Conservation (phyloP, 805 yeast species). For the Hanseniaspora valbyensis region DNA sequence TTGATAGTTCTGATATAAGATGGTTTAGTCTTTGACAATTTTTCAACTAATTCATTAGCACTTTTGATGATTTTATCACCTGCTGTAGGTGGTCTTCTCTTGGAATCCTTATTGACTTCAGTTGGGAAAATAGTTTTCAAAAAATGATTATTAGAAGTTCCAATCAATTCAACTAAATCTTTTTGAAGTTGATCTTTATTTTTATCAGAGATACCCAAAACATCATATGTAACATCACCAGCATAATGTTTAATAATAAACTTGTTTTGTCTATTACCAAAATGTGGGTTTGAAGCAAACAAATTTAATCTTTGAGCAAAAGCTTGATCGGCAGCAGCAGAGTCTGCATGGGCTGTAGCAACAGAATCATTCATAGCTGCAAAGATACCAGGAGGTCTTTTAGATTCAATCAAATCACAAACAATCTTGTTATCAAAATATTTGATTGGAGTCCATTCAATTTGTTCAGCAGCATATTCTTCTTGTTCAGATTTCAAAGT, state of each 20-base stretch:
- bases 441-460: slow-evolving; percentile 94
- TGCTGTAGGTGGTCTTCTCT: slow-evolving; percentile 88
- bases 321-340: slow-evolving; percentile 91
- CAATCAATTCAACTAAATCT: slow-evolving; percentile 70
- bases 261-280: slow-evolving; percentile 77
- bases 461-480: slow-evolving; percentile 88
- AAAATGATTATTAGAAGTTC: slow-evolving; percentile 60
- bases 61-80: slow-evolving; percentile 86
- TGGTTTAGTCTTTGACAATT: slow-evolving; percentile 82
- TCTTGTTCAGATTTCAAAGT: slow-evolving; percentile 96
- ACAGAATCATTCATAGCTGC: slow-evolving; percentile 94
- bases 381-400: slow-evolving; percentile 91
- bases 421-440: slow-evolving; percentile 93
- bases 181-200: slow-evolving; percentile 89
- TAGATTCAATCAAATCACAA: slow-evolving; percentile 88
- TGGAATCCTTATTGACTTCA: slow-evolving; percentile 52
- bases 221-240: slow-evolving; percentile 93
- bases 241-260: slow-evolving; percentile 93
- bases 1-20: slow-evolving; percentile 95
- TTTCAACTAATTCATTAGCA: slow-evolving; percentile 82
- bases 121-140: slow-evolving; percentile 51
- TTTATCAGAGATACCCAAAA: slow-evolving; percentile 85
- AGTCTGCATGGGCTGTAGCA: slow-evolving; percentile 97
- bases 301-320: slow-evolving; percentile 83
- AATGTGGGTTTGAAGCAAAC: slow-evolving; percentile 73